phyloP scores from a whole-genome alignment of 2,329 filamentous ascomycete genomes.

The Penicillium sp. region DNA sequence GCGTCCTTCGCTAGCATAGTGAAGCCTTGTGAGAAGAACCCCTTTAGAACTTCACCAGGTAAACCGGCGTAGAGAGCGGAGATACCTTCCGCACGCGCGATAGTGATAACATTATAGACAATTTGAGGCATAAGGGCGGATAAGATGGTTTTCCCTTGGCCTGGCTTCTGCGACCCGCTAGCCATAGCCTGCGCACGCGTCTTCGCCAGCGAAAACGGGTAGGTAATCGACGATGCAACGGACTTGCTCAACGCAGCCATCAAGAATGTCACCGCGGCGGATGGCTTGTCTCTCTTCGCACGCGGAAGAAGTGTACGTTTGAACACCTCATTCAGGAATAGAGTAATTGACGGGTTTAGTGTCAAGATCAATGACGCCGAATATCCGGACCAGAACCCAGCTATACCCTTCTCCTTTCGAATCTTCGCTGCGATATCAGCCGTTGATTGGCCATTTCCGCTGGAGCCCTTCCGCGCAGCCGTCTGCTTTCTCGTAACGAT shows the following conservation, averaged over 20 bases:
- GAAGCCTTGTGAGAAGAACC: conserved; percentile 81
- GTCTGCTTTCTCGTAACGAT: conserved; percentile 82
- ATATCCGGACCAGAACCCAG: conserved; percentile 86
- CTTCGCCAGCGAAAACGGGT: conserved; percentile 85
- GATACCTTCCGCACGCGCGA: conserved; percentile 64
- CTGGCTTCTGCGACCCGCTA: conserved; percentile 4
- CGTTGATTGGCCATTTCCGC: conserved; percentile 35
- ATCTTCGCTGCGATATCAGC: conserved; percentile 65
- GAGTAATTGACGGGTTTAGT: conserved; percentile 82
- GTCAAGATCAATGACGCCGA: conserved; percentile 77
- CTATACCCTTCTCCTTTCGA: conserved; percentile 65
- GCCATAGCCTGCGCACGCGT: conserved; percentile 66
- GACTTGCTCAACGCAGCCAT: conserved; percentile 78
- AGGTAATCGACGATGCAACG: conserved; percentile 72
- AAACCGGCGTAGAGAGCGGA: conserved; percentile 73
- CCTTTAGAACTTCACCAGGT: conserved; percentile 73
- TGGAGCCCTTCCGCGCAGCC: conserved; percentile 30
- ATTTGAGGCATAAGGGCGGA: conserved; percentile 50
- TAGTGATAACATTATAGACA: conserved; percentile 61
- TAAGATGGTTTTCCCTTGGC: not conserved
- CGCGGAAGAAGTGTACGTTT: conserved; percentile 60
- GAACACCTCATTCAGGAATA: conserved; percentile 75
- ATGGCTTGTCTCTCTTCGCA: conserved; percentile 54
- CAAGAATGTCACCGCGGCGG: conserved; percentile 59
- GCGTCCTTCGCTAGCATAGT: conserved; percentile 85